Conservation (phyloP, 768 basidiomycete species). For the Myochromella boudieri region DNA sequence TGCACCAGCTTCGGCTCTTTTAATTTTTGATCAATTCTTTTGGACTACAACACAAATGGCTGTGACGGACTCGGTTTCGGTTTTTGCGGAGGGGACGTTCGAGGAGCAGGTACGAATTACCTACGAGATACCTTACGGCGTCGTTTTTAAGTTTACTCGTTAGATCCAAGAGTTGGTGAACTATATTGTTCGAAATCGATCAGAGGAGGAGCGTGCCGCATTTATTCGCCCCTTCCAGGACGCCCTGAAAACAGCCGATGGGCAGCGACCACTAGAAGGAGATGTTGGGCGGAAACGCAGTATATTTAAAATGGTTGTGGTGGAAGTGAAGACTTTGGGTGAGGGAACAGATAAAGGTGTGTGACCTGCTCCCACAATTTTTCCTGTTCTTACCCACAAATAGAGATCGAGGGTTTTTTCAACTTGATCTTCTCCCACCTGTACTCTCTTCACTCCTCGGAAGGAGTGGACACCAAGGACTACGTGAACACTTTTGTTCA, state of each 20-base stretch:
- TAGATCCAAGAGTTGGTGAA: constrained; percentile 79
- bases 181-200: constrained; percentile 63
- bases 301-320: constrained; percentile 59
- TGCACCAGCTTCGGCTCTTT: constrained; percentile 27
- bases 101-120: constrained; percentile 68
- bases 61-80: constrained; percentile 71
- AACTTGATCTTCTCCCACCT: constrained; percentile 79
- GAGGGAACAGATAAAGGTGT: constrained; percentile 78
- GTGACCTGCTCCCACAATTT: constrained; percentile 18
- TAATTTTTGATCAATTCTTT: constrained; percentile 32
- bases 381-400: background rate
- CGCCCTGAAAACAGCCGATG: constrained; percentile 49
- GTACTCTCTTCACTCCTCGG: constrained; percentile 54
- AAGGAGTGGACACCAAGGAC: constrained; percentile 57
- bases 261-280: constrained; percentile 51
- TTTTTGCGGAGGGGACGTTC: constrained; percentile 87
- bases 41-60: constrained; percentile 49
- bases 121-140: background rate
- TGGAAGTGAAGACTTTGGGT: constrained; percentile 66
- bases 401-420: constrained; percentile 88
- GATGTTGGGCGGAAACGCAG: constrained; percentile 52
- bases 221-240: constrained; percentile 70
- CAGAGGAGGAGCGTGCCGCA: constrained; percentile 66
- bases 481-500: constrained; percentile 47
- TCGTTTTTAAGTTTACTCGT: constrained; percentile 3